These are phyloP conservation scores for Syzygium jambos DNA, from an alignment of 345 rosid genomes.

Conservation along the genomic window DNA sequence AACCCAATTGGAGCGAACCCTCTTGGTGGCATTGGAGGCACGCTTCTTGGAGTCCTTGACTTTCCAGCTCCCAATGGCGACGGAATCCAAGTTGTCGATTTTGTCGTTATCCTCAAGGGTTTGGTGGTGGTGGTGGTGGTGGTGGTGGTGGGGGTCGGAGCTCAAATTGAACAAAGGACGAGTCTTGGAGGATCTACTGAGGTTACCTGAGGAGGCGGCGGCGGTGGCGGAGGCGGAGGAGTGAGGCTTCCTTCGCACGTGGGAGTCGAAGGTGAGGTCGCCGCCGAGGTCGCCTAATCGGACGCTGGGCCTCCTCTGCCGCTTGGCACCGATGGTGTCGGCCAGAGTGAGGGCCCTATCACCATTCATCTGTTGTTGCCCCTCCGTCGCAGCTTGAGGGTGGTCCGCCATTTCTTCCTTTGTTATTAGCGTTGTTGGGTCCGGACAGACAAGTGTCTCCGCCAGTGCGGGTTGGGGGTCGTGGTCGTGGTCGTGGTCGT, in stretches of 20 bases:
- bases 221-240: neutral
- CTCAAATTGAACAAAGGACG: constrained; percentile 51
- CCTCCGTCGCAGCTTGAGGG: constrained; percentile 27
- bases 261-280: constrained; percentile 51
- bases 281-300: constrained; percentile 91
- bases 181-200: constrained; percentile 38
- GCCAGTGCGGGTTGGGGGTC: neutral
- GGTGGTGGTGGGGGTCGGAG: constrained; percentile 20
- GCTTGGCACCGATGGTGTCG: constrained; percentile 47
- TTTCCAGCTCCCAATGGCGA: constrained; percentile 63
- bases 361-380: constrained; percentile 36
- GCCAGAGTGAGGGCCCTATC: neutral
- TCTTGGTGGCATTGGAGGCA: constrained; percentile 24
- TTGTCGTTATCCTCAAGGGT: constrained; percentile 4
- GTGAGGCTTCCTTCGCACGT: constrained; percentile 21
- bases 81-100: constrained; percentile 37
- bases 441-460: neutral
- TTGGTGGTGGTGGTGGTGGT: constrained; percentile 11
- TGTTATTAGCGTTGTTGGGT: neutral
- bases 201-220: neutral
- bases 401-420: constrained; percentile 43
- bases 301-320: constrained; percentile 85
- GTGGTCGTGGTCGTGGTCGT: neutral
- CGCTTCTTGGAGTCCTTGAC: constrained; percentile 46
- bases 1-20: constrained; percentile 59